A percentile compares a stretch with the other conserved stretches of the same genome.
Conservation (phyloP, 306 rosid genomes). For the Fagus crenata region DNA sequence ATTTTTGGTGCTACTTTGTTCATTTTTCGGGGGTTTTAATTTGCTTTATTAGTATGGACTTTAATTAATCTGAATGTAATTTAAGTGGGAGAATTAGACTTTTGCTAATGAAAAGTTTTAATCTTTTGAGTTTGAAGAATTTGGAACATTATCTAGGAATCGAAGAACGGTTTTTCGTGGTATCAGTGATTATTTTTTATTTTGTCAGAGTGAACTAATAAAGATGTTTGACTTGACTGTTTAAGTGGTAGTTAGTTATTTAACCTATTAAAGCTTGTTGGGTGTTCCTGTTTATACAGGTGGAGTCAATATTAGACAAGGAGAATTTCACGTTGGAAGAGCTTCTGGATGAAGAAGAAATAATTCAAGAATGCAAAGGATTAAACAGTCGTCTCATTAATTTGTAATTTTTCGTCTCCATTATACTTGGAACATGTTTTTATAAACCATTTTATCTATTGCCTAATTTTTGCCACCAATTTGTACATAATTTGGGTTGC, state of each 20-base stretch:
- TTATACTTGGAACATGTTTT: slow-evolving; percentile 7
- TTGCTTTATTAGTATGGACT: background rate
- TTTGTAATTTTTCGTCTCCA: slow-evolving; percentile 53
- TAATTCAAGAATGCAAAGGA: slow-evolving; percentile 99
- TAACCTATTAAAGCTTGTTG: slow-evolving; percentile 4
- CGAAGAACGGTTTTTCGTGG: background rate
- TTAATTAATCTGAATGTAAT: slow-evolving; percentile 5
- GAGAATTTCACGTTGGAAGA: slow-evolving; percentile 93
- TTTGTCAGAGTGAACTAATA: background rate
- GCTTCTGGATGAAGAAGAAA: slow-evolving; percentile 97
- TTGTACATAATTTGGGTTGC: background rate
- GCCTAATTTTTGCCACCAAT: background rate
- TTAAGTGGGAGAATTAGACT: background rate
- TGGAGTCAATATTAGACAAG: slow-evolving; percentile 87
- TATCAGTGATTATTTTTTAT: background rate
- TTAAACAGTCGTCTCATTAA: slow-evolving; percentile 94
- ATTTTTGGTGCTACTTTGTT: background rate
- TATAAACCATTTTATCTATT: background rate
- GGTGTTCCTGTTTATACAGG: slow-evolving; percentile 46
- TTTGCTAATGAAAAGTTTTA: background rate
- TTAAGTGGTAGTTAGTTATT: background rate
- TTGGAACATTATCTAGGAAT: background rate
- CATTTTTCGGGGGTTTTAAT: background rate
- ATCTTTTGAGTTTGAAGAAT: slow-evolving; percentile 16
- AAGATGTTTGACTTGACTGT: background rate